Evolutionary conservation across 2,329 filamentous ascomycete genomes (phyloP), one percentile per base, ranked within the genome.

Genomic region (Monosporascus sp.): DNA sequence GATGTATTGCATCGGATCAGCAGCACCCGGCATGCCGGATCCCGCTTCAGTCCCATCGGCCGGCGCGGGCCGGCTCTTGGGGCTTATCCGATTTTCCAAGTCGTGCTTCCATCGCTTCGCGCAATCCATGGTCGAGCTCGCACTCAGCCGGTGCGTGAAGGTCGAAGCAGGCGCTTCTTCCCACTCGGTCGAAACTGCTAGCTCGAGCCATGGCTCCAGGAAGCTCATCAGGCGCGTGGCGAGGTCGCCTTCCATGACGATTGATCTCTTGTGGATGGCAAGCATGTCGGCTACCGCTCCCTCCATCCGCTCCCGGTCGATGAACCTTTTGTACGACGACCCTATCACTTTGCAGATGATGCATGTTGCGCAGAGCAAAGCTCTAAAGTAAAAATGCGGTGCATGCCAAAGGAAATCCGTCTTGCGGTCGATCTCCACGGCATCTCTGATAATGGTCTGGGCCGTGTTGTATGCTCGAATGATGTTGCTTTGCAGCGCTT

Each of bases 81-180:
- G 24, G 31, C 52, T 56, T 40, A 48, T 52, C 26, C 53, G 35
- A 24, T 55, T 26, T 28, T 31, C 48, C 31, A 60, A 58, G 46
- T 66, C 68, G 35, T 55, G 56, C 52, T 67, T 79, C 74, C 76
- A 81, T 37, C 72, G 65, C 37, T 71, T 65, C 7, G 82, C 66
- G 55, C 78, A 81, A 59, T 77, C 78, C 55, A 77, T 78, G 5
- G 74, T 74, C 35, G 80, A 68, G 49, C 77, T 75, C 3, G 77
- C 77, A 17, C 74, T 72, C 5, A 81, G 70, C 1, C 79, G 74
- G 54, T 75, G 72, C 3, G 74, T 72, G 37, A 75, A 74, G 14
- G 68, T 65, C 2, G 72, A 72, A 0, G 73, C 69, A 8, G 72
- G 70, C 45, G 70, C 65, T 38, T 75, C 74, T 64, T 28, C 72